Evolutionary conservation across 1,284 basidiomycete species (phyloP).

Genomic region (Quambalaria eucalypti): DNA sequence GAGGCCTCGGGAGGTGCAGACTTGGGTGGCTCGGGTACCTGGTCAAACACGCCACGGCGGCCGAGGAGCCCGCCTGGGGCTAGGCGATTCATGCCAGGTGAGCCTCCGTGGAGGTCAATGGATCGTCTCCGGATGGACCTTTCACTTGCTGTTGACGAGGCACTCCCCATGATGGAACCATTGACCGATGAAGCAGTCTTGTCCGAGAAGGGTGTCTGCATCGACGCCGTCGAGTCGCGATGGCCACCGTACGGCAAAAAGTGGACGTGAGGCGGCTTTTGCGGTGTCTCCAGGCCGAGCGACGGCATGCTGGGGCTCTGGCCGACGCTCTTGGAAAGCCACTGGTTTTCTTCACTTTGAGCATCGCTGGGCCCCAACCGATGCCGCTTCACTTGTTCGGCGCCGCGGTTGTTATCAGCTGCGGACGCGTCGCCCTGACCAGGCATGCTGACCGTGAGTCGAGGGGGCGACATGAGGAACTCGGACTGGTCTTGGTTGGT

Average conservation of each 20-base stretch:
- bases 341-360: slow-evolving; percentile 13
- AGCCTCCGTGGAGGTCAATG: slow-evolving; percentile 3
- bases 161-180: slow-evolving; percentile 15
- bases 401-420: not conserved
- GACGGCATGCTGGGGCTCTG: slow-evolving; percentile 12
- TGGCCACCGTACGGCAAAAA: not conserved
- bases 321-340: slow-evolving; percentile 10
- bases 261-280: not conserved
- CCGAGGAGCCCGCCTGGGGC: slow-evolving; percentile 19
- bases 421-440: not conserved
- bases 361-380: slow-evolving; percentile 19
- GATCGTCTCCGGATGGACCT: slow-evolving; percentile 16
- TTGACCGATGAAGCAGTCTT: slow-evolving; percentile 2
- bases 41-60: slow-evolving; percentile 4
- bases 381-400: slow-evolving; percentile 28
- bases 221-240: slow-evolving; percentile 18
- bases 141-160: slow-evolving; percentile 16
- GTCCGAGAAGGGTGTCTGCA: slow-evolving; percentile 10
- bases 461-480: slow-evolving; percentile 37
- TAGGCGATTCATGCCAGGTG: slow-evolving; percentile 8
- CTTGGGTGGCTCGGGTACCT: slow-evolving; percentile 13
- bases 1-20: slow-evolving; percentile 21
- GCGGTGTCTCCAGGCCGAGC: slow-evolving; percentile 2
- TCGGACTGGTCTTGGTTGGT: slow-evolving; percentile 11
- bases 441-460: slow-evolving; percentile 34